Conservation (phyloP, 2,329 filamentous ascomycete genomes). For the Diaporthe sp. region DNA sequence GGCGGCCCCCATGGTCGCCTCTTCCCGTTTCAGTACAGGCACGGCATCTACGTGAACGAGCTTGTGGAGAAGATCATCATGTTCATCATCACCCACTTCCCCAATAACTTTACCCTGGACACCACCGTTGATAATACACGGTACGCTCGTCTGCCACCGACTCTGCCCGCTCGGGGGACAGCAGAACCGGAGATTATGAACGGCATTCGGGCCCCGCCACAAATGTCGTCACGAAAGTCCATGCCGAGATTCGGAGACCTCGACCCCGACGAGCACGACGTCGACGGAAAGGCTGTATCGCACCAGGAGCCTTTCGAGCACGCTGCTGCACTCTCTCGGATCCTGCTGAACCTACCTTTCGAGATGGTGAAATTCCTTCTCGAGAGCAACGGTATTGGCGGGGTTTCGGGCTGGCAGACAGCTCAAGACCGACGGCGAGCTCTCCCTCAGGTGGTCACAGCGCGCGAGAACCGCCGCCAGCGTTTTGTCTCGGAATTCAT, state of each 20-base stretch:
- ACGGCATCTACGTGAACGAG: conserved; percentile 58
- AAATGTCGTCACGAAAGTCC: conserved; percentile 40
- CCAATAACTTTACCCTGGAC: conserved; percentile 67
- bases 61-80: conserved; percentile 62
- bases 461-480: conserved; percentile 70
- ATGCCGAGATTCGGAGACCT: conserved; percentile 49
- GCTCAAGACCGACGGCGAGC: conserved; percentile 62
- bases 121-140: conserved; percentile 49
- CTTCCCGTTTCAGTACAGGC: conserved; percentile 47
- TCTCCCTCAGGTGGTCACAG: conserved; percentile 64
- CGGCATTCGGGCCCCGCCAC: not conserved
- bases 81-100: conserved; percentile 65
- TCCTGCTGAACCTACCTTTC: conserved; percentile 80
- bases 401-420: conserved; percentile 64
- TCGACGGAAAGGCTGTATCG: conserved; percentile 54
- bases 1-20: conserved; percentile 29
- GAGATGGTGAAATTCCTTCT: conserved; percentile 75
- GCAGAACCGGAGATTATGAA: conserved; percentile 2
- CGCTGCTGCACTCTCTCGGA: conserved; percentile 70
- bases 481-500: conserved; percentile 43
- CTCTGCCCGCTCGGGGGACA: not conserved
- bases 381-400: conserved; percentile 70
- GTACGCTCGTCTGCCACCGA: conserved; percentile 45
- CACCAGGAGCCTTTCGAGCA: conserved; percentile 48
- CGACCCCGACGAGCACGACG: conserved; percentile 45